phyloP scores from a whole-genome alignment of 2,329 filamentous ascomycete species.

The Cercospora berteroae region DNA sequence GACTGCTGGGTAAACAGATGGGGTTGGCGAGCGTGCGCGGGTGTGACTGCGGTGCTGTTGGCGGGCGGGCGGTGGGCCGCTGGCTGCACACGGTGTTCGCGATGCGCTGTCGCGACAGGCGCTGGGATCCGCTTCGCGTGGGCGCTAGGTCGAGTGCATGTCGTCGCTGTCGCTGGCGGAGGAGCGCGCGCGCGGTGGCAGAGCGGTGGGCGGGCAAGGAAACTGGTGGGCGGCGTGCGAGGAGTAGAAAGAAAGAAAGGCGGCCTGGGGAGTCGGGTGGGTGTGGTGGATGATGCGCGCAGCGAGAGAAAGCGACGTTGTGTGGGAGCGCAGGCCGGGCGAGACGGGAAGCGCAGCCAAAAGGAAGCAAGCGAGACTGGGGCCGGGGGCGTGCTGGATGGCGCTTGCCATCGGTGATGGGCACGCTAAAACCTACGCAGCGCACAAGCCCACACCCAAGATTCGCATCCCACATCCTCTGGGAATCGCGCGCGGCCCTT shows the following conservation, averaged over 20 bases:
- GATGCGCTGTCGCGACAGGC: slow-evolving; percentile 17
- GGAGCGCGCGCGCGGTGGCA: not conserved
- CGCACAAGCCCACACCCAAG: not conserved
- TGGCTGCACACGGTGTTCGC: slow-evolving; percentile 8
- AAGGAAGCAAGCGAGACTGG: slow-evolving; percentile 2
- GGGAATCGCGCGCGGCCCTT: not conserved
- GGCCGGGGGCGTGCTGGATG: not conserved
- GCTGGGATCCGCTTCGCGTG: slow-evolving; percentile 12
- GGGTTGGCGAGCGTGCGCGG: not conserved
- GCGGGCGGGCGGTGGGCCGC: slow-evolving; percentile 2
- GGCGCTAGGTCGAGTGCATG: slow-evolving; percentile 10
- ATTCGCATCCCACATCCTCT: not conserved
- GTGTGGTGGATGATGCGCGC: not conserved
- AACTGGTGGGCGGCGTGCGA: not conserved
- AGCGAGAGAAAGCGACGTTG: not conserved
- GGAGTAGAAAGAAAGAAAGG: not conserved
- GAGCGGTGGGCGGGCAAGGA: not conserved
- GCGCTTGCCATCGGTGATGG: slow-evolving; percentile 1
- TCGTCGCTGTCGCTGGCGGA: not conserved
- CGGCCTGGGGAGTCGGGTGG: not conserved
- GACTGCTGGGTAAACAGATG: not conserved
- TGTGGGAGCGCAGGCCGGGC: not conserved
- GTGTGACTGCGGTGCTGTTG: not conserved
- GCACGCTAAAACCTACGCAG: not conserved
- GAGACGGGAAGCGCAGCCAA: not conserved